Percentiles rank a stretch among this genome's conserved stretches.
Conservation (phyloP, 257 asterid genomes). For the Schizonepeta tenuifolia region DNA sequence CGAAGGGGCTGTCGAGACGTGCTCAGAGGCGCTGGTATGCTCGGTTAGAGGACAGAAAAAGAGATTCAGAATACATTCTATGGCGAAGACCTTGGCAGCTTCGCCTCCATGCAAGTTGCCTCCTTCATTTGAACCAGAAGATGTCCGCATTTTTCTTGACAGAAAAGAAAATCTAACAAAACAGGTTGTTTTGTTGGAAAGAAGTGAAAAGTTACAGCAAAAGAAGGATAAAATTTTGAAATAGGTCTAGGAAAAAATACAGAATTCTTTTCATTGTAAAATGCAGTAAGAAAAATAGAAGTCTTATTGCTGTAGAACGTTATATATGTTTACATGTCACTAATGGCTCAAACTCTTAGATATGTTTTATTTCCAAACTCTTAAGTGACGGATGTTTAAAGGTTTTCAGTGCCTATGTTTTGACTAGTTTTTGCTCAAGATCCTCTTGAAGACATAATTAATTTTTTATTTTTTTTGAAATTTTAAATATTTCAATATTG, state of each 20-base stretch:
- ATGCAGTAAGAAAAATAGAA: too few species aligned
- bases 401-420: conserved; percentile 10
- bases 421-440: not conserved
- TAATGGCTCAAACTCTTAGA: not conserved
- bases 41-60: conserved; percentile 59
- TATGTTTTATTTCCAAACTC: not conserved
- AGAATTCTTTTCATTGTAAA: too few species aligned
- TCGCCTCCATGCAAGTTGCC: conserved; percentile 62
- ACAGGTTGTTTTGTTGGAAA: conserved; percentile 49
- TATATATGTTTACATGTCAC: not conserved
- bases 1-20: conserved; percentile 59
- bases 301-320: too few species aligned
- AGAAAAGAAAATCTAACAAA: conserved; percentile 51
- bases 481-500: not conserved
- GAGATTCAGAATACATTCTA: conserved; percentile 57
- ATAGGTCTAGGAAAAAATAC: not conserved
- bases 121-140: conserved; percentile 39
- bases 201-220: not conserved
- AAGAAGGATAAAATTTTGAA: not conserved
- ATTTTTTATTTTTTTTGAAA: too few species aligned
- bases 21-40: conserved; percentile 68
- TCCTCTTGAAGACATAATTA: not conserved
- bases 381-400: not conserved
- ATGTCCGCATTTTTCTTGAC: conserved; percentile 39
- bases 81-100: conserved; percentile 53